Evolutionary conservation across 73 alveolate genomes (phyloP).

Genomic region (Blepharisma japonicum): DNA sequence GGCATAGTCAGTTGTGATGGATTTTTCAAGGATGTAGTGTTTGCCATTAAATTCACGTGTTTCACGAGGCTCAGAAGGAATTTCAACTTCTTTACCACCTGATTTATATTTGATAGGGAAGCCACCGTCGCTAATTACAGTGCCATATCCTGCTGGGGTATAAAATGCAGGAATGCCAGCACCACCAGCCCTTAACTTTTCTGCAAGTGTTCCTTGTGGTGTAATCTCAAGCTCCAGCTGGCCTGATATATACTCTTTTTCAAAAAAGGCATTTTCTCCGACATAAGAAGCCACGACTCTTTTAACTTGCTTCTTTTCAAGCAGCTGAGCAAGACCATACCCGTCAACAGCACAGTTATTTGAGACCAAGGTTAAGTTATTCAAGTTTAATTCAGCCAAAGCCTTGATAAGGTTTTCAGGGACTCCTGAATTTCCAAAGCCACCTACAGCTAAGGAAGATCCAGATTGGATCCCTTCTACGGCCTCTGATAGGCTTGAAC

Average conservation of each 20-base stretch:
- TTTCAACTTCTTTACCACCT: slow-evolving; percentile 23
- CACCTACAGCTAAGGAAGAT: slow-evolving; percentile 69
- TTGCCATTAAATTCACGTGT: slow-evolving; percentile 49
- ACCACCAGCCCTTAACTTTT: slow-evolving; percentile 25
- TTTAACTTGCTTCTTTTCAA: slow-evolving; percentile 15
- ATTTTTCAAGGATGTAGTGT: slow-evolving; percentile 65
- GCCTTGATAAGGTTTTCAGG: slow-evolving; percentile 80
- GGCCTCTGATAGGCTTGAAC: slow-evolving; percentile 20
- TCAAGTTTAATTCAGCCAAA: slow-evolving; percentile 39
- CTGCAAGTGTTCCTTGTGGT: slow-evolving; percentile 75
- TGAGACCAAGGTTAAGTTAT: slow-evolving; percentile 70
- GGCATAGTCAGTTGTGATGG: slow-evolving; percentile 73
- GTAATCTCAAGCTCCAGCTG: slow-evolving; percentile 66
- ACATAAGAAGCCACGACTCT: slow-evolving; percentile 34
- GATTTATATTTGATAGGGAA: slow-evolving; percentile 1
- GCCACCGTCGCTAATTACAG: neutral
- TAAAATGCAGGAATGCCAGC: slow-evolving; percentile 26
- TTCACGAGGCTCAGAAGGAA: slow-evolving; percentile 40
- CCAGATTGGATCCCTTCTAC: slow-evolving; percentile 65
- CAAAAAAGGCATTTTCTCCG: slow-evolving; percentile 51
- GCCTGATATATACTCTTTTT: slow-evolving; percentile 54
- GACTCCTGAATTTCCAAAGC: slow-evolving; percentile 85
- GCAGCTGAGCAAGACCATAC: slow-evolving; percentile 35
- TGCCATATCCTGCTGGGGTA: slow-evolving; percentile 18
- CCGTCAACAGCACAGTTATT: slow-evolving; percentile 65